Evolutionary conservation across 2,329 filamentous ascomycete species (phyloP).

Genomic region (Alternaria sp.): DNA sequence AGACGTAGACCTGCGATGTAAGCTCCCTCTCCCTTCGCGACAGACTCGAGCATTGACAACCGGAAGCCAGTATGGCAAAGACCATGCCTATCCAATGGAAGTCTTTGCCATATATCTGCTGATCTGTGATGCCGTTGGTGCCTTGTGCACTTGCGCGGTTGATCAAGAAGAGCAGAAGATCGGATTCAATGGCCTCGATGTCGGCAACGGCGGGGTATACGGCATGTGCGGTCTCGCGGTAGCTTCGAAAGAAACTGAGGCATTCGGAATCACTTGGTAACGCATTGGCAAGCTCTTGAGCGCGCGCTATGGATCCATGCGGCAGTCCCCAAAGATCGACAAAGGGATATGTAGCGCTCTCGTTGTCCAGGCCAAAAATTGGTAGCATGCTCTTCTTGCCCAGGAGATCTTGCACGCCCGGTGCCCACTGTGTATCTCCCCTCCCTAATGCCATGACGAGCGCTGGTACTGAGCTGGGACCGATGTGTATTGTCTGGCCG

Average conservation of each 20-base stretch:
- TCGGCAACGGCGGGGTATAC: slow-evolving; percentile 70
- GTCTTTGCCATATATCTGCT: slow-evolving; percentile 65
- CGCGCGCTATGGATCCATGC: slow-evolving; percentile 65
- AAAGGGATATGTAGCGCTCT: slow-evolving; percentile 71
- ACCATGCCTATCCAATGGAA: slow-evolving; percentile 68
- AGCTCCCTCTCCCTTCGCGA: slow-evolving; percentile 68
- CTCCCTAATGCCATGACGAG: slow-evolving; percentile 63
- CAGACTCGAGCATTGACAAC: slow-evolving; percentile 67
- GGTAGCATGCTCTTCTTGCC: slow-evolving; percentile 68
- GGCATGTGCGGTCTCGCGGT: slow-evolving; percentile 66
- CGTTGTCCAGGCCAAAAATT: slow-evolving; percentile 70
- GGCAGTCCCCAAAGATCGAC: slow-evolving; percentile 70
- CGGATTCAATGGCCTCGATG: slow-evolving; percentile 63
- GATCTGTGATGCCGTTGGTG: slow-evolving; percentile 58
- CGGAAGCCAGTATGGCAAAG: slow-evolving; percentile 70
- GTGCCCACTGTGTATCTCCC: slow-evolving; percentile 56
- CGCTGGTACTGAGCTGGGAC: slow-evolving; percentile 68
- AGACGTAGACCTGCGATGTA: slow-evolving; percentile 71
- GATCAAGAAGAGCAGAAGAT: slow-evolving; percentile 63
- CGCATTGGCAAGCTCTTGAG: slow-evolving; percentile 66
- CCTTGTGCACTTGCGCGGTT: slow-evolving; percentile 59
- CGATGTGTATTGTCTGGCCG: slow-evolving; percentile 68
- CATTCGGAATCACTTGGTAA: slow-evolving; percentile 67
- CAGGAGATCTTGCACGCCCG: slow-evolving; percentile 65
- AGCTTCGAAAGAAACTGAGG: slow-evolving; percentile 65